Evolutionary conservation across 2,329 filamentous ascomycete genomes (phyloP).

Genomic region (Colletotrichum chlorophyti): DNA sequence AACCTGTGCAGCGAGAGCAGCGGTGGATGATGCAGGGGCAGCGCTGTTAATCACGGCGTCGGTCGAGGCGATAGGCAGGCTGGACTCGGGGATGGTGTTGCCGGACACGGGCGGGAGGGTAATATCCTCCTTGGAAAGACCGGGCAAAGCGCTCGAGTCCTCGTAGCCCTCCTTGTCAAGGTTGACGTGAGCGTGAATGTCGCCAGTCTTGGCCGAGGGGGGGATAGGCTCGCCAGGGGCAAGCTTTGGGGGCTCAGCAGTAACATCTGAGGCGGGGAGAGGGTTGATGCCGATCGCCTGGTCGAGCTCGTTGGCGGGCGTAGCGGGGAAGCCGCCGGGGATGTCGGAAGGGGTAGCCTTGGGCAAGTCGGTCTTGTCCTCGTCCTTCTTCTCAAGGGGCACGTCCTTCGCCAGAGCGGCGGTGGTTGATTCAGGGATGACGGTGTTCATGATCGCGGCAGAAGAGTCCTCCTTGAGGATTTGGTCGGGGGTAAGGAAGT

Average conservation of each 20-base stretch:
- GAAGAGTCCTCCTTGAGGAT: constrained; percentile 59
- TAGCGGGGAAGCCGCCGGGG: constrained; percentile 66
- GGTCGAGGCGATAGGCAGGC: constrained; percentile 67
- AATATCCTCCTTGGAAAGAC: constrained; percentile 46
- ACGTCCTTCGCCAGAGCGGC: constrained; percentile 68
- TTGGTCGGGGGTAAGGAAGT: constrained; percentile 81
- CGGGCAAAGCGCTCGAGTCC: constrained; percentile 71
- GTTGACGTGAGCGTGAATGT: constrained; percentile 74
- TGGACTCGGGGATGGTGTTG: constrained; percentile 82
- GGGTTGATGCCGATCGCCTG: constrained; percentile 66
- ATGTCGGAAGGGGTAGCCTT: constrained; percentile 42
- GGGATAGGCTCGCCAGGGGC: constrained; percentile 84
- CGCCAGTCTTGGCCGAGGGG: constrained; percentile 70
- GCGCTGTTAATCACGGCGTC: constrained; percentile 60
- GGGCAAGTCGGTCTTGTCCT: constrained; percentile 10
- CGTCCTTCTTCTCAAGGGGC: constrained; percentile 36
- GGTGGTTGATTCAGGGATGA: constrained; percentile 74
- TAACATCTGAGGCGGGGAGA: constrained; percentile 66
- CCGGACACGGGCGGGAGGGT: constrained; percentile 61
- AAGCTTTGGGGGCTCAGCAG: constrained; percentile 81
- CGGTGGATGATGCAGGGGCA: constrained; percentile 67
- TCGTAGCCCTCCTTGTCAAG: constrained; percentile 88
- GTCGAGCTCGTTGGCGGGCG: constrained; percentile 62
- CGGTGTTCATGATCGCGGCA: constrained; percentile 68
- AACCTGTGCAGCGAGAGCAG: constrained; percentile 70